A percentile compares a stretch with the other conserved stretches of the same genome.
Conservation (phyloP, 805 yeast species). For the Brettanomyces nanus region DNA sequence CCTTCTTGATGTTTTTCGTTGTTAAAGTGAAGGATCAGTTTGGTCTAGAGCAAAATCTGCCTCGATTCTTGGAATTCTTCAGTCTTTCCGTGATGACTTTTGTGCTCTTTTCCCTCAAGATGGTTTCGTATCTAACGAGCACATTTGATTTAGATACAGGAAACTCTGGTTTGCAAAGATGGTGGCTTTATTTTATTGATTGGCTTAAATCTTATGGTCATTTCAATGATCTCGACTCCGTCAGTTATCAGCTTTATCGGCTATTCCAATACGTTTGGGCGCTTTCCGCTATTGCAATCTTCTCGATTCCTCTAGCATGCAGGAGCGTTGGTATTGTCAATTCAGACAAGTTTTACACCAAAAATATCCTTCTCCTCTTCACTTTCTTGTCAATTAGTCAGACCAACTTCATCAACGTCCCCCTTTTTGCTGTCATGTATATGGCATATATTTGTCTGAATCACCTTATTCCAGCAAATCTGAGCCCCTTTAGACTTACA, state of each 20-base stretch:
- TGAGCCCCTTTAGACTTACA: constrained; percentile 4
- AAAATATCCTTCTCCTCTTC: constrained; percentile 29
- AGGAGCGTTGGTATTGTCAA: background rate
- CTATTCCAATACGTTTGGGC: constrained; percentile 20
- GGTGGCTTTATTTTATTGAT: constrained; percentile 15
- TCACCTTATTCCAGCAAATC: constrained; percentile 8
- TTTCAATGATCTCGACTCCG: constrained; percentile 21
- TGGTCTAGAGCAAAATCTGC: background rate
- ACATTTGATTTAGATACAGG: constrained; percentile 18
- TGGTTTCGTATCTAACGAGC: constrained; percentile 21
- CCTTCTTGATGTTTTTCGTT: constrained; percentile 12
- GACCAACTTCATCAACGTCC: constrained; percentile 45
- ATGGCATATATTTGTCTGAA: constrained; percentile 22
- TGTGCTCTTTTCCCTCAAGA: constrained; percentile 16
- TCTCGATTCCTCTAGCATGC: constrained; percentile 13
- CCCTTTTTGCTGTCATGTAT: constrained; percentile 32
- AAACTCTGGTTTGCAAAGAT: constrained; percentile 12
- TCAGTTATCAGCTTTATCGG: constrained; percentile 15
- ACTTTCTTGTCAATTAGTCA: constrained; percentile 45
- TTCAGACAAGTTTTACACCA: constrained; percentile 17
- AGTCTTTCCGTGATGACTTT: constrained; percentile 37
- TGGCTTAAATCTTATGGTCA: constrained; percentile 28
- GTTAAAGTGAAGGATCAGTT: background rate
- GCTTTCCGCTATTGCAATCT: constrained; percentile 5
- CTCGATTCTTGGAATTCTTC: constrained; percentile 30